Evolutionary conservation across 345 rosid species (phyloP).

Genomic region (Salix brachista): DNA sequence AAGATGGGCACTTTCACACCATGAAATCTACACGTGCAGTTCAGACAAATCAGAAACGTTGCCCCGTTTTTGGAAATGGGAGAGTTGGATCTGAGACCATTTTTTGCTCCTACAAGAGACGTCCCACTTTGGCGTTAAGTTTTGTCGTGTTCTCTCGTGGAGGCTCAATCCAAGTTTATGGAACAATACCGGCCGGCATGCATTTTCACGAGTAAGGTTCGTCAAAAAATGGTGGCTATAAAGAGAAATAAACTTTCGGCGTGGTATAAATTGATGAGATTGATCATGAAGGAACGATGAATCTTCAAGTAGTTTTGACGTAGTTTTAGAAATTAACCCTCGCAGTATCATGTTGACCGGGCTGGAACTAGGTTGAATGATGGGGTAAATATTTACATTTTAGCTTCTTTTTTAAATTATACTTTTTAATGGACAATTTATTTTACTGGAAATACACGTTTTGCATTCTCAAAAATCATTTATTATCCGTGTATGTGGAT

Average conservation of each 20-base stretch:
- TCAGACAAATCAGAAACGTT: background rate
- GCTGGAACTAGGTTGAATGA: background rate
- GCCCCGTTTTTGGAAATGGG: background rate
- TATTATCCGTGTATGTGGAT: too few species aligned
- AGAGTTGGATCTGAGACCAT: background rate
- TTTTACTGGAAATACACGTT: background rate
- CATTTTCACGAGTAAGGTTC: too few species aligned
- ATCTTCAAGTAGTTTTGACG: too few species aligned
- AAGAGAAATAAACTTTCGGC: too few species aligned
- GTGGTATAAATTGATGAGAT: too few species aligned
- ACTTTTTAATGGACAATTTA: background rate
- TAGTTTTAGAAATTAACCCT: too few species aligned
- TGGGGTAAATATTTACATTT: background rate
- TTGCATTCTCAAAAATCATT: background rate
- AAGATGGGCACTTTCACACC: background rate
- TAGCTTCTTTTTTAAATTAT: background rate
- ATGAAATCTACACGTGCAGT: background rate
- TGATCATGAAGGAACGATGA: too few species aligned
- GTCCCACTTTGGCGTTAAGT: background rate
- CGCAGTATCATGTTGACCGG: too few species aligned
- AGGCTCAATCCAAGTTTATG: too few species aligned
- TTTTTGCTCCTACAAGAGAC: background rate
- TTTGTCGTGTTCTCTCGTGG: background rate
- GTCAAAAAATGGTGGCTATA: too few species aligned
- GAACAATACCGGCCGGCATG: too few species aligned